Conservation (phyloP, 2,329 filamentous ascomycete genomes). For the Aspergillus puulaauensis region DNA sequence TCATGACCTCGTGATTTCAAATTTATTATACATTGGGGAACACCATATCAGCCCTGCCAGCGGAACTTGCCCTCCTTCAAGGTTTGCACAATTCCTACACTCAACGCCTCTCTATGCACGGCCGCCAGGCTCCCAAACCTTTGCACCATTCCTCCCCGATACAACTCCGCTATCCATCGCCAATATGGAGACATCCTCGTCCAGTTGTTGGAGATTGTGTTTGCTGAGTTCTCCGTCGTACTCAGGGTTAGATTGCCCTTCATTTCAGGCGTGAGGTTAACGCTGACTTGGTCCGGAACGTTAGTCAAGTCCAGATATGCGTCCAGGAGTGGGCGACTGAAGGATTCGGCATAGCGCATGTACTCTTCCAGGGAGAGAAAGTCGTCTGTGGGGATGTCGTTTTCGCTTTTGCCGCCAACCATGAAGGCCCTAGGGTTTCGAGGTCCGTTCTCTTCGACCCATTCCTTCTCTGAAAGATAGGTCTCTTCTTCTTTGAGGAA, state of each 20-base stretch:
- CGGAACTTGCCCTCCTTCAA: constrained; percentile 41
- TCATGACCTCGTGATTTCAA: constrained; percentile 3
- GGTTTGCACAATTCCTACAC: constrained; percentile 44
- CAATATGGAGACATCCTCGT: constrained; percentile 42
- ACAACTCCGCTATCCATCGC: constrained; percentile 43
- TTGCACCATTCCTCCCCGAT: constrained; percentile 40
- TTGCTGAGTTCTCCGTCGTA: constrained; percentile 3
- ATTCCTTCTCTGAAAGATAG: constrained; percentile 46
- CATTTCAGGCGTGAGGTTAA: constrained; percentile 30
- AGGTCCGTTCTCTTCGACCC: constrained; percentile 29
- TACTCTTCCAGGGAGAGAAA: constrained; percentile 45
- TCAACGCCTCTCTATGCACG: constrained; percentile 42
- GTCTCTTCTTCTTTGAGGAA: constrained; percentile 53
- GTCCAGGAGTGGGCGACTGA: constrained; percentile 26
- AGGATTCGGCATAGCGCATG: constrained; percentile 34
- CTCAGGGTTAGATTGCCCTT: constrained; percentile 22
- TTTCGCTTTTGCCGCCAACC: constrained; percentile 9
- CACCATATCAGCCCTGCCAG: constrained; percentile 39
- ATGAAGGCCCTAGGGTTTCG: background rate
- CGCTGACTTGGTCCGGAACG: constrained; percentile 31
- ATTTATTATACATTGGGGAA: background rate
- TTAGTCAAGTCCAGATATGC: constrained; percentile 35
- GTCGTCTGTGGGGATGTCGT: background rate
- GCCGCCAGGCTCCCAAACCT: constrained; percentile 42
- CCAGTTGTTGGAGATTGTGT: constrained; percentile 29